A percentile compares a stretch with the other conserved stretches of the same genome.
These are phyloP conservation scores for Plasmodium chabaudi DNA, from an alignment of 169 alveolate genomes.

Conservation along the genomic window DNA sequence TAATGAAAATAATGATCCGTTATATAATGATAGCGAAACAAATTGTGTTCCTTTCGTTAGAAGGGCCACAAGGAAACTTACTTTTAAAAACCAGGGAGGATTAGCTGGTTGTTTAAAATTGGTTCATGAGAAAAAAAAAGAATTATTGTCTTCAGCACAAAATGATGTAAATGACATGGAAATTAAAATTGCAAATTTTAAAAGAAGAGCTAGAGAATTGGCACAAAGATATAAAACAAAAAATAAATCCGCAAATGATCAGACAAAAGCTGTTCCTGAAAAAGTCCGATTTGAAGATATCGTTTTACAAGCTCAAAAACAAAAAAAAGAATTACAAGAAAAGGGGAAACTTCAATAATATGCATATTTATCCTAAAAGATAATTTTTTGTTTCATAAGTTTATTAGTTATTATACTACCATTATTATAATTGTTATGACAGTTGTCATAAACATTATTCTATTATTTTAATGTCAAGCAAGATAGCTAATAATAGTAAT, in stretches of 20 bases:
- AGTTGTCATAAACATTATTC: too few species aligned
- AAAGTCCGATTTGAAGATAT: conserved; percentile 65
- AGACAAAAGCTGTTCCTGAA: neutral
- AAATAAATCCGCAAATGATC: conserved; percentile 13
- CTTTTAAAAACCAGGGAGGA: conserved; percentile 70
- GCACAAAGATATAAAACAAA: conserved; percentile 73
- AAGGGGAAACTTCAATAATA: neutral
- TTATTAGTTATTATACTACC: too few species aligned
- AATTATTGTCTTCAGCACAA: conserved; percentile 39
- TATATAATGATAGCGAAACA: conserved; percentile 35
- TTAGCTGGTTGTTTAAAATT: conserved; percentile 65
- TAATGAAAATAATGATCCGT: conserved; percentile 1
- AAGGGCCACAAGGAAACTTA: conserved; percentile 72
- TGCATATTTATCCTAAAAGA: too few species aligned
- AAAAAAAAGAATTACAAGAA: conserved; percentile 20
- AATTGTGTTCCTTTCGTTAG: conserved; percentile 61
- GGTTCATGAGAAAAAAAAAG: conserved; percentile 63
- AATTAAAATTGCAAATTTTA: conserved; percentile 73
- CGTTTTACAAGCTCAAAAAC: conserved; percentile 41
- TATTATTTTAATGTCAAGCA: too few species aligned
- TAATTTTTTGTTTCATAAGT: too few species aligned
- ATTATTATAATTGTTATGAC: too few species aligned
- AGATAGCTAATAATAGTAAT: too few species aligned
- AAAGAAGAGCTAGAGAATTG: conserved; percentile 76
- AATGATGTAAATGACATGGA: conserved; percentile 70